Conservation (phyloP, 495 filamentous ascomycete species). For the Penicillium subrubescens region DNA sequence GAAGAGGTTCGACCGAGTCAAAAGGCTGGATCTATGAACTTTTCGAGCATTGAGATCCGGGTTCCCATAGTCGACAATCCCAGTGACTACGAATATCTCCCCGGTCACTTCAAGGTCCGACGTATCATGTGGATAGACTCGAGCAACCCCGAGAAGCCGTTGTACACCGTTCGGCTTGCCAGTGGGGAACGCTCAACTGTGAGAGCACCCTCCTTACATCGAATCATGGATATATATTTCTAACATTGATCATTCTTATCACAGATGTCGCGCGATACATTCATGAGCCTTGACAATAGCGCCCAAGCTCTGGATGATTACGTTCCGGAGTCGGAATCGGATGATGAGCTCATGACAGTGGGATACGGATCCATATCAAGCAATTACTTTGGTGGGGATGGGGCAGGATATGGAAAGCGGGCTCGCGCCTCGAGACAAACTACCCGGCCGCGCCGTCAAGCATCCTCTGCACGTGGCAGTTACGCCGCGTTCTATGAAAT, state of each 20-base stretch:
- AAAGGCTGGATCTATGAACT: neutral
- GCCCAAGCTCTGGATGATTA: constrained; percentile 30
- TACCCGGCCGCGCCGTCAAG: neutral
- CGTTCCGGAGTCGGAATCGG: constrained; percentile 19
- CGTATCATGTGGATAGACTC: constrained; percentile 41
- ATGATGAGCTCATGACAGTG: constrained; percentile 19
- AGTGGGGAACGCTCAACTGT: constrained; percentile 51
- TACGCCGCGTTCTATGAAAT: constrained; percentile 9
- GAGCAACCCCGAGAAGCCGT: constrained; percentile 23
- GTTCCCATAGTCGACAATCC: constrained; percentile 40
- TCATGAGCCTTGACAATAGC: constrained; percentile 39
- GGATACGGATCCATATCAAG: neutral
- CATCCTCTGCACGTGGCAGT: neutral
- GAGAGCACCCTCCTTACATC: constrained; percentile 17
- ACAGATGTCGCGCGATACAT: constrained; percentile 30
- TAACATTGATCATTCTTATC: constrained; percentile 12
- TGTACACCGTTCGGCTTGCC: constrained; percentile 48
- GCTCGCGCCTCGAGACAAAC: neutral
- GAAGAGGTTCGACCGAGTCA: neutral
- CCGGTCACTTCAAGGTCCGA: constrained; percentile 46
- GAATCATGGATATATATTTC: constrained; percentile 5
- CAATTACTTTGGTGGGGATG: constrained; percentile 11
- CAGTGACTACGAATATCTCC: constrained; percentile 51
- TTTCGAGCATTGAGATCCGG: constrained; percentile 31
- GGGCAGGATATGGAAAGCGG: constrained; percentile 4